Base-by-base conservation (phyloP, 1,139 yeast genomes). In the Entelexis paramagnoliae region DNA sequence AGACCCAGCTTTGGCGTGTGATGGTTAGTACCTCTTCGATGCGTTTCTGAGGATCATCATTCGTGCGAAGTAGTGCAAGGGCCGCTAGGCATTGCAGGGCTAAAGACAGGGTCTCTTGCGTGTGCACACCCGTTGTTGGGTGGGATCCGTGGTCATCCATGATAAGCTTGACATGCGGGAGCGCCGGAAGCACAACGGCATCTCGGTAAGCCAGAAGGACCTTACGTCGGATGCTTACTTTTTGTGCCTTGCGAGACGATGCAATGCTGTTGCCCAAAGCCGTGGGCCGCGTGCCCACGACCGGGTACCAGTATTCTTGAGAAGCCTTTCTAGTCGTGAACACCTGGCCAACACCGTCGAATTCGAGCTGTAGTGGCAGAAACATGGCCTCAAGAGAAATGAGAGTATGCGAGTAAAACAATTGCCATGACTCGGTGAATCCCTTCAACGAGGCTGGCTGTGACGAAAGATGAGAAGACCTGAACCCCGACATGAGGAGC, bases 361-460 rank as follows among this genome's bases (percentile, higher is more conserved):
- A 66, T 53, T 77, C 81, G 17, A 70, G 60, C 50, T 80, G 83
- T 24, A 82, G 60, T 0, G 88, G 87, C 38, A 79, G 60, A 52
- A 81, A 73, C 0, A 79, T 73, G 0, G 83, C 82, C 51, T 78
- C 75, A 38, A 81, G 66, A 59, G 80, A 79, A 49, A 79, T 80
- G 49, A 77, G 69, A 0, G 79, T 72, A 40, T 74, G 72, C 13
- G 72, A 67, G 55, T 76, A 77, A 62, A 80, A 81, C 36, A 69
- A 67, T 30, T 71, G 73, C 89, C 89, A 82, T 1, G 65, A 56
- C 10, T 66, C 65, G n/a, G 66, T 68, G 2, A 69, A 59, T 16
- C 64, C 60, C 5, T 59, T 61, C 19, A 70, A 51, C 28, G 68
- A 56, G 29, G 39, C 48, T 2, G 38, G 38, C 36, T 28, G 36